Base-by-base conservation (phyloP, 495 filamentous ascomycete genomes). In the Arthonia radiata region DNA sequence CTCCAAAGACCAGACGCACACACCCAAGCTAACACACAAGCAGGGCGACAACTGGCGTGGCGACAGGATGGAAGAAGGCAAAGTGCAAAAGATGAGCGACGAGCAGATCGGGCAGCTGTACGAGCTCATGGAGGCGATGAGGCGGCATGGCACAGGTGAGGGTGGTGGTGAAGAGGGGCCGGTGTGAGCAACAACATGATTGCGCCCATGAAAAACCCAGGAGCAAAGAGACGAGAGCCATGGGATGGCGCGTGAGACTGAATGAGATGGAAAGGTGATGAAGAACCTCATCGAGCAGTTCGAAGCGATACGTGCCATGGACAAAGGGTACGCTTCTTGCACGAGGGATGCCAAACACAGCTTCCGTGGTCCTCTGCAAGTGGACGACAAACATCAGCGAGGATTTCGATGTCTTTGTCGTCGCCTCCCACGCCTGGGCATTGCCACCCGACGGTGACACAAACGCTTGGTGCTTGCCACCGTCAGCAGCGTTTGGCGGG, bases 21-120 rank as follows among this genome's bases (percentile, higher is more conserved):
- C n/a, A n/a, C n/a, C n/a, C n/a, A n/a, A n/a, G n/a, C n/a, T n/a
- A n/a, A n/a, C n/a, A n/a, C n/a, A n/a, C n/a, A n/a, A n/a, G n/a
- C n/a, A n/a, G n/a, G 80, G 81, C 0, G 71, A 89, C 23, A 44
- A 57, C 0, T 93, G 86, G 82, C 48, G 50, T 18, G 81, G 67
- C 0, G 78, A 70, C 31, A 75, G 65, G 38, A 44, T 92, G 42
- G 81, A 93, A 25, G 56, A 57, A 30, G 53, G 47, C 6, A 86
- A 82, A 50, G 47, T 91, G 30, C 72, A 77, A 30, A 93, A 90
- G 53, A 75, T 99, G 82, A 94, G 75, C 46, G 83, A 97, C 39
- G 69, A 97, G 42, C 89, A 97, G 47, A 42, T 94, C 10, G 79
- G 71, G 0, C 89, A 94, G 47, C 47, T 97, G 27, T 90, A 92